phyloP scores from a whole-genome alignment of 805 yeast species.

The Metschnikowia chrysomelidarum region DNA sequence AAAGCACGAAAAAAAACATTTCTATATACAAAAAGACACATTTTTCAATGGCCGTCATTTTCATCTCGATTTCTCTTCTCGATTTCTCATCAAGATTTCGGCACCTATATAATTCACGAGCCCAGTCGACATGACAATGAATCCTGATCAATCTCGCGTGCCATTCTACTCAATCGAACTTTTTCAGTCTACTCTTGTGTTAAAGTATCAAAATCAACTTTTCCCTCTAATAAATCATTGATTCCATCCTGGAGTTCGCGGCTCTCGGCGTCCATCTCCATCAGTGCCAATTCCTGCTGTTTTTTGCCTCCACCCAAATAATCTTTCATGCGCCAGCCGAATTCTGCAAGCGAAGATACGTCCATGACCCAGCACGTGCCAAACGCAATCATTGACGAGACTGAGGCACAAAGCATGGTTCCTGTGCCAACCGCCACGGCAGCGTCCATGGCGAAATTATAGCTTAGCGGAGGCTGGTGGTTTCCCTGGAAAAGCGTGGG shows the following conservation, averaged over 20 bases:
- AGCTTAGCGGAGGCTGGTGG: conserved; percentile 76
- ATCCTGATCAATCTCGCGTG: neutral
- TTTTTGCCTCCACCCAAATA: conserved; percentile 67
- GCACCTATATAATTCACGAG: too few species aligned
- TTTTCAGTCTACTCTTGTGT: neutral
- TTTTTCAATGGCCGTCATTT: too few species aligned
- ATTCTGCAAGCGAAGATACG: conserved; percentile 65
- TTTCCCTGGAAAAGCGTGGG: conserved; percentile 83
- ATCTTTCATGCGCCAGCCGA: conserved; percentile 64
- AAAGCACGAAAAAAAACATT: too few species aligned
- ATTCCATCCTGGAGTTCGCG: conserved; percentile 53
- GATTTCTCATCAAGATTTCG: too few species aligned
- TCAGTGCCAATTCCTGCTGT: conserved; percentile 42
- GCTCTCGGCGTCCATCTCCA: conserved; percentile 61
- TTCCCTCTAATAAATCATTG: conserved; percentile 49
- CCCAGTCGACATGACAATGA: too few species aligned
- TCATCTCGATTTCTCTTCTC: too few species aligned
- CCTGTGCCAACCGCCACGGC: conserved; percentile 82
- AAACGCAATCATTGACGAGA: conserved; percentile 67
- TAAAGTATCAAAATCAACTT: conserved; percentile 18
- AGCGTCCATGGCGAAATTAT: conserved; percentile 78
- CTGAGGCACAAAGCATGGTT: conserved; percentile 67
- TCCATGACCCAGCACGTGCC: conserved; percentile 83
- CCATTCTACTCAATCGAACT: neutral
- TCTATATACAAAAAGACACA: too few species aligned